Percentiles rank a stretch among this genome's conserved stretches.
These are phyloP conservation scores for Phlebopus sp. DNA, from an alignment of 1,284 basidiomycete genomes.

Conservation along the genomic window DNA sequence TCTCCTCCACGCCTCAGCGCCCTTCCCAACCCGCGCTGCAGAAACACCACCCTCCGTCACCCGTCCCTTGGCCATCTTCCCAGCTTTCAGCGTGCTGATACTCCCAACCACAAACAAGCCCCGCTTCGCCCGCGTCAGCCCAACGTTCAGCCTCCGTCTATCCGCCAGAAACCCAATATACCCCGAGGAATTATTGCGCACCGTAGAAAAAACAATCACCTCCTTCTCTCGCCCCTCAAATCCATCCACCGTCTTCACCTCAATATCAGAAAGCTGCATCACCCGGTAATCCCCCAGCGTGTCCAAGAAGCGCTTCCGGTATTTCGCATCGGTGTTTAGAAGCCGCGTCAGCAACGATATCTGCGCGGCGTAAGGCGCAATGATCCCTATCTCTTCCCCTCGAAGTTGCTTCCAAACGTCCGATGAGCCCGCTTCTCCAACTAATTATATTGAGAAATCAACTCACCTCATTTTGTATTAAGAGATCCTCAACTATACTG, in stretches of 20 bases:
- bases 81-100: conserved; percentile 61
- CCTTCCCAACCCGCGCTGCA: conserved; percentile 37
- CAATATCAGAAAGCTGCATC: conserved; percentile 63
- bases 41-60: conserved; percentile 14
- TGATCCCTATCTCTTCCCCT: conserved; percentile 80
- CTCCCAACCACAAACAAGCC: conserved; percentile 83
- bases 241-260: conserved; percentile 88
- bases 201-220: conserved; percentile 88
- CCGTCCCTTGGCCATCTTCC: conserved; percentile 33
- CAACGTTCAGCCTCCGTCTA: conserved; percentile 82
- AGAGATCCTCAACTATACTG: conserved; percentile 74
- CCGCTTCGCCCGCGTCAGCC: conserved; percentile 80
- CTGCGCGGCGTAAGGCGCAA: conserved; percentile 85
- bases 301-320: conserved; percentile 49
- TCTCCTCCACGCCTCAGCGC: conserved; percentile 56
- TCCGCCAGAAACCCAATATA: conserved; percentile 91
- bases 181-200: conserved; percentile 72
- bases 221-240: conserved; percentile 94
- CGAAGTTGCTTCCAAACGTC: conserved; percentile 47
- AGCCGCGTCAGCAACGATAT: conserved; percentile 67
- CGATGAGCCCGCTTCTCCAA: conserved; percentile 14
- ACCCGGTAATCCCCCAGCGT: conserved; percentile 64
- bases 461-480: conserved; percentile 69
- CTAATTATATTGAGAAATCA: conserved; percentile 5
- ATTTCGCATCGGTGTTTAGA: conserved; percentile 52